Evolutionary conservation across 1,139 yeast species (phyloP), one percentile per base, ranked within the genome.

Genomic region (Zhuliangozyma blackwelliae): DNA sequence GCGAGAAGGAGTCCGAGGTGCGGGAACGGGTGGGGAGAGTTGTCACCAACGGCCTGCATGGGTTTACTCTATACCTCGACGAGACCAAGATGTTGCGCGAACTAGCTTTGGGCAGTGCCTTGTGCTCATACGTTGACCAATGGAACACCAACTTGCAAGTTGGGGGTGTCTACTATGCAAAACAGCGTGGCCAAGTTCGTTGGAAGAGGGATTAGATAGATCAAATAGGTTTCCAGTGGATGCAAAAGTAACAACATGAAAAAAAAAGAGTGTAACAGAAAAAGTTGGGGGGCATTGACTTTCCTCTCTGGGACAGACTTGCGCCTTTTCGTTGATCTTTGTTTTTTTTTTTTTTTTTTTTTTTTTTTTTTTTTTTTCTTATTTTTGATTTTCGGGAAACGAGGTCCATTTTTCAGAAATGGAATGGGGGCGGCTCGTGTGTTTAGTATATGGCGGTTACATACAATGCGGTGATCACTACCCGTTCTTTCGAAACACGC

Each of bases 71-170:
- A 31, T 57, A 55, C 39, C 62, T 79, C 23, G 82, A 79, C 51
- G 79, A 75, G 48, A 40, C 69, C 23, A 72, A 76, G 49, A 70
- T 79, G 29, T 67, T 77, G 8, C 56, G 71, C 32, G 82, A 77
- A 45, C 50, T 80, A 59, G 85, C 82, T 1, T 51, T 79, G 25
- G 61, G 78, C 27, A 72, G 81, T 5, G 84, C 83, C 2, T 59
- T 79, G 47, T 72, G 78, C 45, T 76, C 82, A 32, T 72, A 63
- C 51, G 70, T 79, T 40, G 86, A 79, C 49, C 84, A 79, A 45
- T 79, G 86, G 86, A 79, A 76, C 49, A 79, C 85, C 12, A 62
- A 64, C 44, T 55, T 73, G 33, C 76, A 75, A 25, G 74, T 77
- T 27, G 84, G 85, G 19, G 85, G 85, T 25, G 75, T 79, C 34